phyloP scores from a whole-genome alignment of 2,329 filamentous ascomycete species.

The Aspergillus sp. region DNA sequence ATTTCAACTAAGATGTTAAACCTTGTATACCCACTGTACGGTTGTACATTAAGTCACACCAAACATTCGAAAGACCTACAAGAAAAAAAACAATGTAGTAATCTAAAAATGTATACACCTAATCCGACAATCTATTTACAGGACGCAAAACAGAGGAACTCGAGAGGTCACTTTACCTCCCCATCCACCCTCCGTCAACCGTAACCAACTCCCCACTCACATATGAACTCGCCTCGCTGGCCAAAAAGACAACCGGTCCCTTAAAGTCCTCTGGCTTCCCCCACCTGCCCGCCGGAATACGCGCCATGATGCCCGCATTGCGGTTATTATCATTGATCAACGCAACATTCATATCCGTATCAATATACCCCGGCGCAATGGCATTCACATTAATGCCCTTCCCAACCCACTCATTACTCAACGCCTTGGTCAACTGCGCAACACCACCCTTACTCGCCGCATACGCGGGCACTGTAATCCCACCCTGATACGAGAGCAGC shows the following conservation, averaged over 20 bases:
- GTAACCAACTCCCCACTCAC: slow-evolving; percentile 79
- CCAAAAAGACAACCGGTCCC: slow-evolving; percentile 75
- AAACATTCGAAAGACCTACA: no score
- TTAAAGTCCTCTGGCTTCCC: slow-evolving; percentile 84
- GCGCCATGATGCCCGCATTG: slow-evolving; percentile 69
- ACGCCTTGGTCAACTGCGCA: slow-evolving; percentile 77
- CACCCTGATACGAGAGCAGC: slow-evolving; percentile 81
- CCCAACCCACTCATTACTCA: slow-evolving; percentile 83
- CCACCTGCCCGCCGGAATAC: slow-evolving; percentile 85
- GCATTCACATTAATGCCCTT: slow-evolving; percentile 72
- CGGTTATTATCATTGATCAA: slow-evolving; percentile 71
- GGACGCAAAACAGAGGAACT: no score
- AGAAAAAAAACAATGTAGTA: background rate
- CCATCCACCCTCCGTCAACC: slow-evolving; percentile 94
- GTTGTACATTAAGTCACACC: no score
- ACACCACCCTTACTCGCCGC: slow-evolving; percentile 83
- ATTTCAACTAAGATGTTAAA: no score
- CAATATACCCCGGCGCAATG: slow-evolving; percentile 62
- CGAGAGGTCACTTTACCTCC: slow-evolving; percentile 54
- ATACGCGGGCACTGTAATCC: slow-evolving; percentile 84
- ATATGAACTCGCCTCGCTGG: slow-evolving; percentile 74
- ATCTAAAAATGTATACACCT: background rate
- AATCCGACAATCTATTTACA: background rate
- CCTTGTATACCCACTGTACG: no score
- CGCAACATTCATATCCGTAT: slow-evolving; percentile 91